Evolutionary conservation across 2,329 filamentous ascomycete genomes (phyloP), one percentile per base, ranked within the genome.

Genomic region (Fusarium gaditjirri): DNA sequence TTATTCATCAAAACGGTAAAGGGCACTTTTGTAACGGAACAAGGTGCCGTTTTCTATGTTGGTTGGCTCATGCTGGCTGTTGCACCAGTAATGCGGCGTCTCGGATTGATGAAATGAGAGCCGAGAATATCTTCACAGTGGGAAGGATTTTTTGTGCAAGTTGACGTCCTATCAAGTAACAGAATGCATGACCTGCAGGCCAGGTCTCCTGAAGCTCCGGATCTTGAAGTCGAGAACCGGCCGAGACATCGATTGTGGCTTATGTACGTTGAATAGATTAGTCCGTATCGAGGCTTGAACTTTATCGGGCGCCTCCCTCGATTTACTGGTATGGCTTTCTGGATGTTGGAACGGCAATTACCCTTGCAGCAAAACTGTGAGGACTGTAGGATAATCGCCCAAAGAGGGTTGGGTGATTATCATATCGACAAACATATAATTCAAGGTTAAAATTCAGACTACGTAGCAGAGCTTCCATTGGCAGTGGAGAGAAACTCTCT

Each of bases 211-310:
- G 41, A 60, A 61, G 70, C 60, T 62, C 41, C 69, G 70, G 70
- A 72, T 35, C 62, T 71, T 23, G 50, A 39, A 68, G 53, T 72
- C 65, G 43, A 71, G 60, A 71, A 66, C 70, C 70, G 70, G 70
- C 70, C 70, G 70, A 72, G 61, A 73, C 46, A 39, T 73, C 53
- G 43, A 54, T 59, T 64, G 70, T 72, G 70, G 70, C 70, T 60
- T 66, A 58, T 66, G 69, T 62, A 62, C 65, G 69, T 66, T 58
- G 50, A 41, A 49, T 25, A 29, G 38, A 54, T 52, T 53, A 53
- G 33, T 53, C 29, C 23, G 42, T 27, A 60, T 65, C 41, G 19
- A 54, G 64, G 43, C 69, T 72, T 66, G 44, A 70, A 70, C 70
- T 55, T 19, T 68, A 60, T 57, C 62, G 44, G 39, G n/a, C 35